A percentile compares a stretch with the other conserved stretches of the same genome.
These are phyloP conservation scores for Blastocystis sp. DNA, from an alignment of 352 stramenopile genomes.

Conservation along the genomic window DNA sequence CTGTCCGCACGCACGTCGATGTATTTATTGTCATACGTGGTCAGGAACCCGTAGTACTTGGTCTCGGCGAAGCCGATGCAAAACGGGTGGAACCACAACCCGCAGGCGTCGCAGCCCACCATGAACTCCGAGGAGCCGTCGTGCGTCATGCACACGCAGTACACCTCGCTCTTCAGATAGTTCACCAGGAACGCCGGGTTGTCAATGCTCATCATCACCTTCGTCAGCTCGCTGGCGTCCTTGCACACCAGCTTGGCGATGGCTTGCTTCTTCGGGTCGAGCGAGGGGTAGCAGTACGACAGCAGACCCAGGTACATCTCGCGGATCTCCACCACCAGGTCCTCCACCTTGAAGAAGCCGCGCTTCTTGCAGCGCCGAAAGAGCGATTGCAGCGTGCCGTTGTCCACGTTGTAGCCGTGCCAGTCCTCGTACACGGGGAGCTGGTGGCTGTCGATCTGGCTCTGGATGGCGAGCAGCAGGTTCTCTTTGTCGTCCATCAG, in stretches of 20 bases:
- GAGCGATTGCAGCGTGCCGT: conserved; percentile 30
- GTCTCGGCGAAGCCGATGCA: conserved; percentile 61
- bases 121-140: conserved; percentile 49
- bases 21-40: neutral
- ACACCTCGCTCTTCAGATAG: conserved; percentile 5
- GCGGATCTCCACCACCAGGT: conserved; percentile 19
- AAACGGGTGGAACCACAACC: conserved; percentile 40
- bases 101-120: conserved; percentile 42
- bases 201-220: neutral
- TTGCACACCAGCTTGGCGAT: conserved; percentile 21
- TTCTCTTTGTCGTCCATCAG: conserved; percentile 22
- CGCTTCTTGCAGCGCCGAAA: neutral
- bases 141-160: conserved; percentile 9
- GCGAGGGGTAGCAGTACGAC: conserved; percentile 2
- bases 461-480: conserved; percentile 15
- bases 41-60: conserved; percentile 20
- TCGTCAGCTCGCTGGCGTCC: conserved; percentile 19
- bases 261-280: neutral
- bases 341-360: conserved; percentile 9
- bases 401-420: conserved; percentile 2
- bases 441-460: neutral
- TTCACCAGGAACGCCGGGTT: conserved; percentile 4
- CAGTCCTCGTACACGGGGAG: conserved; percentile 8
- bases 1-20: conserved; percentile 21
- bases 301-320: conserved; percentile 34